Conservation (phyloP, 2,329 filamentous ascomycete species). For the Colletotrichum sp. region DNA sequence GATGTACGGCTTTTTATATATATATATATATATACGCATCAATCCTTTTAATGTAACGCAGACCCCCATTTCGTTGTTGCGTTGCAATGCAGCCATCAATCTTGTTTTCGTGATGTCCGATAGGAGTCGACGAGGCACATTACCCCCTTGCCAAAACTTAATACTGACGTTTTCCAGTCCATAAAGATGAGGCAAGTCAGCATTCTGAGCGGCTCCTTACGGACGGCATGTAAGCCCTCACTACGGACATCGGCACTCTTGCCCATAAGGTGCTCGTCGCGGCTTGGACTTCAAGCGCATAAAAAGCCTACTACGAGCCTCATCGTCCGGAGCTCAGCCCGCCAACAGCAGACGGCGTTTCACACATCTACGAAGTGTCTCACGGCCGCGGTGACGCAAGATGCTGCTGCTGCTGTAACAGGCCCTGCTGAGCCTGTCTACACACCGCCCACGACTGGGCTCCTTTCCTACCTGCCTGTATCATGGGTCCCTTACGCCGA, state of each 20-base stretch:
- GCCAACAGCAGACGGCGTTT: background rate
- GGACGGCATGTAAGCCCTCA: background rate
- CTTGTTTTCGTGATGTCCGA: background rate
- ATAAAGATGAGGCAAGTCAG: constrained; percentile 6
- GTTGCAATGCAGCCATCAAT: background rate
- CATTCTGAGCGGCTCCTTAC: background rate
- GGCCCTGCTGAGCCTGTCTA: constrained; percentile 49
- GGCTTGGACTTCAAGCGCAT: background rate
- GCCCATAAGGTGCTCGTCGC: background rate
- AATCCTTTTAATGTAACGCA: background rate
- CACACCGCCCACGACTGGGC: constrained; percentile 70
- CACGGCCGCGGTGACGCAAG: background rate
- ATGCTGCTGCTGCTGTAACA: constrained; percentile 15
- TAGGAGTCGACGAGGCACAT: background rate
- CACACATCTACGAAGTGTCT: constrained; percentile 16
- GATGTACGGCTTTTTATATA: background rate
- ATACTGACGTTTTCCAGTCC: background rate
- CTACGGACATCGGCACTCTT: background rate
- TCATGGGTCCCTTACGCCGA: constrained; percentile 83
- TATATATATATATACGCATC: background rate
- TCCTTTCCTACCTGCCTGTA: constrained; percentile 72
- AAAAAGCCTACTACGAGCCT: background rate
- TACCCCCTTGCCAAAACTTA: background rate
- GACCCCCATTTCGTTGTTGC: background rate
- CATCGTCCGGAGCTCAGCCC: background rate